Evolutionary conservation across 305 asterid genomes (phyloP), one percentile per base, ranked within the genome.

Genomic region (Petunia hybrid): DNA sequence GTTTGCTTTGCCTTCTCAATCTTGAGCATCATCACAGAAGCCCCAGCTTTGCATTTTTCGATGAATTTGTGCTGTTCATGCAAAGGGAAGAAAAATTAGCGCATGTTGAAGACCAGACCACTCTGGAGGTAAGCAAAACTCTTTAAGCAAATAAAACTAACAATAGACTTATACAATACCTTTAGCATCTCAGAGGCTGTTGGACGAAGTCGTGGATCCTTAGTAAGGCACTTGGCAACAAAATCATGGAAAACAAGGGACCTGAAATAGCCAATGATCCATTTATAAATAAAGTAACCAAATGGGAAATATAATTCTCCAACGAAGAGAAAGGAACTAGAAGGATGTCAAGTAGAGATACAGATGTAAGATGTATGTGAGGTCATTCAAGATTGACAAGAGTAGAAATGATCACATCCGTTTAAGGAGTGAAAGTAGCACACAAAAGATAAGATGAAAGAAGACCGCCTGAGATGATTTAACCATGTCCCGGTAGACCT

Each of bases 231-330:
- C 85, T 92, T 97, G n/a, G 99, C 99, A 48, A 97, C 87, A 81
- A 97, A 97, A 85, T 97, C 99, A 84, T 97, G 99, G 88, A 97
- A 97, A 84, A 93, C 90, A 82, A 97, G 97, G 76, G 99, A 94
- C 99, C 99, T 96, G 88, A 22, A 85, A 79, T 71, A 85, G 73
- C 43, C 63, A 81, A 59, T 61, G 48, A 81, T 78, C 59, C 56
- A 82, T 79, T 75, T 60, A 70, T 76, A 66, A 68, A 56, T 45
- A 59, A 66, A 57, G 76, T 51, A 82, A 64, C 59, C 75, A 79
- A 80, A 68, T 53, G 38, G 42, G 55, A 22, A 22, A n/a, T 41
- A 36, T 35, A 41, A 51, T 74, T 12, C 62, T 53, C 38, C 13
- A n/a, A 4, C 10, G 2, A 53, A 53, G 46, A 74, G 48, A 13